Base-by-base conservation (phyloP, 2,329 filamentous ascomycete species). In the Trichoderma sp. region DNA sequence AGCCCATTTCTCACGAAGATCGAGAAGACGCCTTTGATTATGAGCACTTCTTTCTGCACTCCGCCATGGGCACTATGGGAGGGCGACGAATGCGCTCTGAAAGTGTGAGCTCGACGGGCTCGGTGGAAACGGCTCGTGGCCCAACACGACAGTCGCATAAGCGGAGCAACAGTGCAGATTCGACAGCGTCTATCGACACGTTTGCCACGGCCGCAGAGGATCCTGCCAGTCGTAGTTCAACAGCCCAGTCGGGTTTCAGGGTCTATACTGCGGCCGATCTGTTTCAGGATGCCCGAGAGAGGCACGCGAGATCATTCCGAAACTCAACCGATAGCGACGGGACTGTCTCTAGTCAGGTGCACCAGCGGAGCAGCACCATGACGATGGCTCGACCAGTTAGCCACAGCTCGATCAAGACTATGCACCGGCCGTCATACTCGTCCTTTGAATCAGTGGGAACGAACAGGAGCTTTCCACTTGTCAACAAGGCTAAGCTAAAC, bases 21-120 rank as follows among this genome's bases (percentile, higher is more conserved):
- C 92, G 95, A 24, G 91, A 95, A 75, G 95, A 98, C 80, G 95
- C 95, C 1, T 98, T 98, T 78, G 95, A 98, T 80, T 98, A 98
- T 74, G 93, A 97, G 80, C 91, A 97, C 79, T 98, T 98, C 82
- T 97, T 97, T 80, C 86, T 98, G 15, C 94, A 98, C 80, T 97
- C 93, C 75, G 94, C 94, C 12, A 91, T 98, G 87, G 94, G 94
- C 6, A 94, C 88, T 3, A 91, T 94, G 78, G 90, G 87, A 75
- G 73, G 65, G 14, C 71, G 77, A 51, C 74, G 76, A 71, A 74
- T 80, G 6, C 89, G 88, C 75, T 80, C 79, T 56, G 84, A 83
- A 64, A 91, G 90, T 77, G 86, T 84, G 72, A 86, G 83, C 76
- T 91, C 89, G 0, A 87, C 88, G 56, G 87, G 85, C 71, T 91